Evolutionary conservation across 108 stramenopile species (phyloP).

Genomic region (Skeletonema tropicum): DNA sequence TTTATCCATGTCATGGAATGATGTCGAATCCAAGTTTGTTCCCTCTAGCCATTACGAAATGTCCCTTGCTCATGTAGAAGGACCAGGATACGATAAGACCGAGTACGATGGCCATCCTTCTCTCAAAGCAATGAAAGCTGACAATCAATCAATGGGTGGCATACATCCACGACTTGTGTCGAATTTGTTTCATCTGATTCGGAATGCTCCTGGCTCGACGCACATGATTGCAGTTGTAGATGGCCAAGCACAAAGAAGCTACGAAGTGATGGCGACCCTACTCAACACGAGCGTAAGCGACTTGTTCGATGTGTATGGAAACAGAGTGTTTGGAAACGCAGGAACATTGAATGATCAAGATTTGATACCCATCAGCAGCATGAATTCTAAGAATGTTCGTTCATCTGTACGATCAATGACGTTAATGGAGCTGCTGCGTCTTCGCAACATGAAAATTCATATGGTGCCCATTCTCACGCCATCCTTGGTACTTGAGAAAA

Average conservation of each 20-base stretch:
- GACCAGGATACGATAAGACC: slow-evolving; percentile 20
- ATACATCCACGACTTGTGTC: slow-evolving; percentile 13
- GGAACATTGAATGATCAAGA: background rate
- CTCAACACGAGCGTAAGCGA: slow-evolving; percentile 4
- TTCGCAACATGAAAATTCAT: slow-evolving; percentile 23
- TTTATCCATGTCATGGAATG: slow-evolving; percentile 14
- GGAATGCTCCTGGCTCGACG: slow-evolving; percentile 30
- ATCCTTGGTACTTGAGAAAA: slow-evolving; percentile 19
- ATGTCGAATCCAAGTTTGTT: slow-evolving; percentile 13
- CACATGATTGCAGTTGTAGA: slow-evolving; percentile 32
- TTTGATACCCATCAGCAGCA: slow-evolving; percentile 20
- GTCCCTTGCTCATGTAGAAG: slow-evolving; percentile 15
- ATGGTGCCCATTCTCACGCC: slow-evolving; percentile 26
- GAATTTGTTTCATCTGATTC: slow-evolving; percentile 29
- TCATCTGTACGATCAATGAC: background rate
- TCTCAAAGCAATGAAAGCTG: background rate
- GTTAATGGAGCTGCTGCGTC: slow-evolving; percentile 10
- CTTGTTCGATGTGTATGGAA: slow-evolving; percentile 8
- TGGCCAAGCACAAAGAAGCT: slow-evolving; percentile 26
- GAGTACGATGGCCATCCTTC: background rate
- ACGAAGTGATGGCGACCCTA: slow-evolving; percentile 4
- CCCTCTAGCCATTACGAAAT: slow-evolving; percentile 11
- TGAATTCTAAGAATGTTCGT: background rate
- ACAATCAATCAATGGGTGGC: slow-evolving; percentile 12
- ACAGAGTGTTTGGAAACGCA: background rate